phyloP scores from a whole-genome alignment of 2,329 filamentous ascomycete species.

The Blastomyces emzantsi region DNA sequence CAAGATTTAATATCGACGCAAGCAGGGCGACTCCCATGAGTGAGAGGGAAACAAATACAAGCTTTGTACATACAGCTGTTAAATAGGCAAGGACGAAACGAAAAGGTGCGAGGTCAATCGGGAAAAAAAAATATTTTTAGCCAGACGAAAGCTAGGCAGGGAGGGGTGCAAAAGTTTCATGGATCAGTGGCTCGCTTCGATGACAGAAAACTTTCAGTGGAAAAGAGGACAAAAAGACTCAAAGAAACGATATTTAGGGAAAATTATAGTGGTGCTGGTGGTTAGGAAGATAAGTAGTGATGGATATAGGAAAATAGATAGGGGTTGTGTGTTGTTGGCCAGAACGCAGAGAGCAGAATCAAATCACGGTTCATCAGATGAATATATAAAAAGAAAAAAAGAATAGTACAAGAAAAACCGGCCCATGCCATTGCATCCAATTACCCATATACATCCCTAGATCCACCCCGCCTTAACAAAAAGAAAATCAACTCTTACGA shows the following conservation, averaged over 20 bases:
- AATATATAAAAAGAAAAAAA: slow-evolving; percentile 2
- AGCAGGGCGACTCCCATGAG: too few relatives aligned
- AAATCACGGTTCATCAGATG: not conserved
- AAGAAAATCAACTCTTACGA: slow-evolving; percentile 41
- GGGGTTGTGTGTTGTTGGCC: not conserved
- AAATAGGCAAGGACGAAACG: not conserved
- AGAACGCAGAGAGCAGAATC: not conserved
- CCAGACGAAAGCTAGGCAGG: not conserved
- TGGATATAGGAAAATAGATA: not conserved
- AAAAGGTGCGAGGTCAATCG: not conserved
- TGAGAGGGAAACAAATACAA: not conserved
- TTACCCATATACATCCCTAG: not conserved
- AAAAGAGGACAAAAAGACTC: not conserved
- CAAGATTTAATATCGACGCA: not conserved
- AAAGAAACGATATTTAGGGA: not conserved
- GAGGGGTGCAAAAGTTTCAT: not conserved
- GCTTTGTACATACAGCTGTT: not conserved
- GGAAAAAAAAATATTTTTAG: not conserved
- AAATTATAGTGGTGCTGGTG: not conserved
- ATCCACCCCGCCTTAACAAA: not conserved
- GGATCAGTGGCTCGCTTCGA: not conserved
- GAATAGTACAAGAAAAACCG: not conserved
- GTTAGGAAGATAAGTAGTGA: not conserved
- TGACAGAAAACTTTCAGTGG: not conserved
- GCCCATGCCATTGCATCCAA: not conserved